phyloP scores from a whole-genome alignment of 805 yeast genomes.

The Sugiyamaella chiloensis region DNA sequence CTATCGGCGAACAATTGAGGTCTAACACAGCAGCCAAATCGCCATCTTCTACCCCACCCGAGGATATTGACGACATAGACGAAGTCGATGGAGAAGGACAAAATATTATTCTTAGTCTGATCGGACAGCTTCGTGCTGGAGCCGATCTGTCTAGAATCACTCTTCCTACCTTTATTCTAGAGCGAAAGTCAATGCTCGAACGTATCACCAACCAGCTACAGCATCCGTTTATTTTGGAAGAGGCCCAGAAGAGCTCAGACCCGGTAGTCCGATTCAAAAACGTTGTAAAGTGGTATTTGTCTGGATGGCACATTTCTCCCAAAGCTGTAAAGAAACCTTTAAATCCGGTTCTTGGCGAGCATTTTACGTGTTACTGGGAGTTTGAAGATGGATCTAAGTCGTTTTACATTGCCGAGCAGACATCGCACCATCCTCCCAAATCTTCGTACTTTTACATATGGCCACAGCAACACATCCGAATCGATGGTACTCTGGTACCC shows the following conservation, averaged over 20 bases:
- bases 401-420: constrained; percentile 87
- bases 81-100: constrained; percentile 91
- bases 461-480: constrained; percentile 76
- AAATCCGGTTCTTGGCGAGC: constrained; percentile 91
- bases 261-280: constrained; percentile 66
- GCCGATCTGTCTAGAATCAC: constrained; percentile 87
- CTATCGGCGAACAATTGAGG: too few species aligned
- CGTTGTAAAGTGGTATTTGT: constrained; percentile 83
- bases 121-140: constrained; percentile 89
- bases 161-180: constrained; percentile 90
- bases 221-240: constrained; percentile 65
- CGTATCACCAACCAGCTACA: constrained; percentile 86
- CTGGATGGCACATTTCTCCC: constrained; percentile 98
- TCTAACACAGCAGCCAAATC: constrained; percentile 3
- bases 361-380: constrained; percentile 91
- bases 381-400: constrained; percentile 59
- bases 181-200: constrained; percentile 93
- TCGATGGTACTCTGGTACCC: constrained; percentile 87
- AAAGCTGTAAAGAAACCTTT: constrained; percentile 97
- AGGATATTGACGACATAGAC: constrained; percentile 59
- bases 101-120: constrained; percentile 79
- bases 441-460: constrained; percentile 86
- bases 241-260: constrained; percentile 60
- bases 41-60: constrained; percentile 9
- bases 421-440: constrained; percentile 98